phyloP scores from a whole-genome alignment of 2,329 filamentous ascomycete genomes.

The Diaporthe sp. region DNA sequence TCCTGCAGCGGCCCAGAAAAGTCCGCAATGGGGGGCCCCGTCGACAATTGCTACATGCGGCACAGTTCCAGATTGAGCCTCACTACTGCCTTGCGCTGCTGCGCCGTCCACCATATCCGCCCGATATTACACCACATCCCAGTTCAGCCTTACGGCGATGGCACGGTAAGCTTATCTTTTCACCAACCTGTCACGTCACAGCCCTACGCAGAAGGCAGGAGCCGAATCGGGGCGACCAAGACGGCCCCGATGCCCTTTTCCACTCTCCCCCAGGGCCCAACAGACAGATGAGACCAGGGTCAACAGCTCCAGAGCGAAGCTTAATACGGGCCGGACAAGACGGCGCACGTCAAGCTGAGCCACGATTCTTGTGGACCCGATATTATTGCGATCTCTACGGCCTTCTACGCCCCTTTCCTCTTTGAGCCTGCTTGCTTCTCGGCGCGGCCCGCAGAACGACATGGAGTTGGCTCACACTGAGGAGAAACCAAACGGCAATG shows the following conservation, averaged over 20 bases:
- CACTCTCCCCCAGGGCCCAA: neutral
- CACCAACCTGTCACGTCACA: neutral
- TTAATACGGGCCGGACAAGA: neutral
- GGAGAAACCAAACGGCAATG: neutral
- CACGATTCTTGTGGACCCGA: slow-evolving; percentile 21
- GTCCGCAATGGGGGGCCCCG: neutral
- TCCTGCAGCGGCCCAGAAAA: neutral
- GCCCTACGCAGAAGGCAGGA: slow-evolving; percentile 10
- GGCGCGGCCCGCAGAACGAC: slow-evolving; percentile 4
- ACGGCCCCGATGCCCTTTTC: slow-evolving; percentile 9
- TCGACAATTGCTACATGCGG: neutral
- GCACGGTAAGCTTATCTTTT: slow-evolving; percentile 30
- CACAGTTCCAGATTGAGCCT: too few species aligned
- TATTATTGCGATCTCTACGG: neutral
- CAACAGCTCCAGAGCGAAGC: neutral
- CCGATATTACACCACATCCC: slow-evolving; percentile 29
- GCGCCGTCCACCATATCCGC: slow-evolving; percentile 3
- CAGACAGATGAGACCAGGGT: slow-evolving; percentile 15
- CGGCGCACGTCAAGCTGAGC: slow-evolving; percentile 24
- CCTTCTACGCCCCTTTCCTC: neutral
- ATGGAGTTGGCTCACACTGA: neutral
- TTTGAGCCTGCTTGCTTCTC: neutral
- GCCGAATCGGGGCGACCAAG: slow-evolving; percentile 5
- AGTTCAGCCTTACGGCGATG: slow-evolving; percentile 34
- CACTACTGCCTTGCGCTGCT: neutral